Evolutionary conservation across 1,284 basidiomycete species (phyloP).

Genomic region (Pterula multifida): DNA sequence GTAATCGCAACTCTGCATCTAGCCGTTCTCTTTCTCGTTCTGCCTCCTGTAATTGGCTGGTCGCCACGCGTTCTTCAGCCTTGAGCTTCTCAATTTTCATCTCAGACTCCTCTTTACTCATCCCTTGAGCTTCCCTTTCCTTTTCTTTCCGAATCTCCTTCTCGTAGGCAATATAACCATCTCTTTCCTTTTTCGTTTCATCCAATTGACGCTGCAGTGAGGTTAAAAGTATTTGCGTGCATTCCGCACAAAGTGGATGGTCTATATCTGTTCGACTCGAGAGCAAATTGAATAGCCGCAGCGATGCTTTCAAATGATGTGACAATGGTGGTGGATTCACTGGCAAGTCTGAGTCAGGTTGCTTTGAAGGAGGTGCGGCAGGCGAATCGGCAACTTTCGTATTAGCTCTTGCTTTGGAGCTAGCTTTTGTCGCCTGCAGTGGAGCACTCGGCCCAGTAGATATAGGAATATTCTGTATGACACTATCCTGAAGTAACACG

Average conservation of each 20-base stretch:
- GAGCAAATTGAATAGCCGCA: conserved; percentile 67
- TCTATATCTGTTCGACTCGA: conserved; percentile 78
- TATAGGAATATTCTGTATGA: conserved; percentile 48
- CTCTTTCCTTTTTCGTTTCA: conserved; percentile 83
- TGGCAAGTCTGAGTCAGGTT: conserved; percentile 33
- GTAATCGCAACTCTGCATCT: conserved; percentile 55
- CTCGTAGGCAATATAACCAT: conserved; percentile 89
- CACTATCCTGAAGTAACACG: conserved; percentile 78
- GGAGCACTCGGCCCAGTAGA: conserved; percentile 25
- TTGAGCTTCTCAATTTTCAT: conserved; percentile 64
- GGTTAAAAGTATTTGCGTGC: conserved; percentile 73
- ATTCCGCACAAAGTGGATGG: conserved; percentile 93
- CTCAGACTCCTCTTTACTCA: conserved; percentile 51
- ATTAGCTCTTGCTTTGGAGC: conserved; percentile 20
- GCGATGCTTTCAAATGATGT: conserved; percentile 64
- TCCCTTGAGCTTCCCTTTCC: conserved; percentile 50
- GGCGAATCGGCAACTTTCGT: conserved; percentile 12
- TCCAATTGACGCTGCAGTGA: conserved; percentile 78
- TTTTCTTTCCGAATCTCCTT: conserved; percentile 69
- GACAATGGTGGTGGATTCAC: conserved; percentile 63
- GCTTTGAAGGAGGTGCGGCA: conserved; percentile 16
- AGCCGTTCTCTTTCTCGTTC: conserved; percentile 67
- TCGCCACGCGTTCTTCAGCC: conserved; percentile 58
- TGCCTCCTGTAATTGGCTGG: conserved; percentile 63
- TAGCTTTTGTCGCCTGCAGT: conserved; percentile 27